Percentiles rank a stretch among this genome's conserved stretches.
Evolutionary conservation across 768 basidiomycete species (phyloP).

Genomic region (Termitomyces sp.): DNA sequence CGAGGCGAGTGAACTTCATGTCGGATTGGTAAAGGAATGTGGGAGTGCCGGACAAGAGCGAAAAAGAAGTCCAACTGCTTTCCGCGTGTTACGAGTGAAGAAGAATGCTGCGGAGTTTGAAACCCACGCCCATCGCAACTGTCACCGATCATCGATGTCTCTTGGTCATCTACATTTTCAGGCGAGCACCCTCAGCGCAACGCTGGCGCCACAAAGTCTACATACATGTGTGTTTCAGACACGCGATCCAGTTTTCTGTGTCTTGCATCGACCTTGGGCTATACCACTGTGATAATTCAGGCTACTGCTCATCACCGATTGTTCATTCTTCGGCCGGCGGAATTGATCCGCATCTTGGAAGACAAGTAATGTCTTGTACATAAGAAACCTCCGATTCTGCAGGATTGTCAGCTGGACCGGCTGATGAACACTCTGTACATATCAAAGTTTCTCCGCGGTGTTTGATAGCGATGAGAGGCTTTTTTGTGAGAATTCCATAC

Average conservation of each 20-base stretch:
- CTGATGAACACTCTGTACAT: background rate
- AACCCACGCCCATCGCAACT: background rate
- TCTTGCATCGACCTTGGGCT: background rate
- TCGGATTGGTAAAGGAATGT: constrained; percentile 6
- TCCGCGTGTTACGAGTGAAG: background rate
- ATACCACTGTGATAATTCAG: background rate
- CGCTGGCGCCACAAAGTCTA: background rate
- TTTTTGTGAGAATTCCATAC: background rate
- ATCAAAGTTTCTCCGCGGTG: background rate
- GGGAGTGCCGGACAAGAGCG: constrained; percentile 1
- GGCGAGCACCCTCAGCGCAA: background rate
- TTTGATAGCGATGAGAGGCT: background rate
- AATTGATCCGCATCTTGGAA: background rate
- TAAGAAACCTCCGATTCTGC: background rate
- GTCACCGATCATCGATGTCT: too few relatives aligned
- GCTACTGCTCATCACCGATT: too few relatives aligned
- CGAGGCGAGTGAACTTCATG: constrained; percentile 19
- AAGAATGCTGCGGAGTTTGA: constrained; percentile 4
- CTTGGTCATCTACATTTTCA: too few relatives aligned
- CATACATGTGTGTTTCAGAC: background rate
- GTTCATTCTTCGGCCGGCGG: background rate
- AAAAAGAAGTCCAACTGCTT: background rate
- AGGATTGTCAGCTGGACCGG: background rate
- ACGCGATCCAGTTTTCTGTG: background rate
- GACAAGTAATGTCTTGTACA: background rate